phyloP scores from a whole-genome alignment of 2,329 filamentous ascomycete genomes.

The Microsporum audouinii region DNA sequence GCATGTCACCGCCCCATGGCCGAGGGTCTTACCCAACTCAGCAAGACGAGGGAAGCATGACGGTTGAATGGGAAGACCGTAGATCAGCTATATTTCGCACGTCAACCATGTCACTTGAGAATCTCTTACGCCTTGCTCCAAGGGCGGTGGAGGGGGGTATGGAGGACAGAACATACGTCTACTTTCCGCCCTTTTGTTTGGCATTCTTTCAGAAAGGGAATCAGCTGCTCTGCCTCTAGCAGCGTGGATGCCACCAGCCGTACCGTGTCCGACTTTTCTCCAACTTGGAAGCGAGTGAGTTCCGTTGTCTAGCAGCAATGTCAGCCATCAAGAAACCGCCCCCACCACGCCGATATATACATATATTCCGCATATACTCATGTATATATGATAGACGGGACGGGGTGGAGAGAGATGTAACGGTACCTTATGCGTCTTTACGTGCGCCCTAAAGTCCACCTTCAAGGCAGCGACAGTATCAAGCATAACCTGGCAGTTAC shows the following conservation, averaged over 20 bases:
- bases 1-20: conserved; percentile 46
- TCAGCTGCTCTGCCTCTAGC: conserved; percentile 55
- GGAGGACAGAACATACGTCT: conserved; percentile 34
- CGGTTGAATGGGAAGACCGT: conserved; percentile 57
- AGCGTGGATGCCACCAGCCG: conserved; percentile 62
- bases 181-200: conserved; percentile 44
- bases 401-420: neutral
- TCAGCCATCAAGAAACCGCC: neutral
- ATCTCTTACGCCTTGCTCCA: neutral
- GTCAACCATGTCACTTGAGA: neutral
- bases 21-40: conserved; percentile 44
- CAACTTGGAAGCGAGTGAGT: conserved; percentile 56
- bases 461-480: conserved; percentile 48
- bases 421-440: conserved; percentile 62
- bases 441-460: conserved; percentile 60
- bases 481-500: conserved; percentile 62
- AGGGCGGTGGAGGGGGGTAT: neutral
- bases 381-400: neutral
- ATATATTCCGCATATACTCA: neutral
- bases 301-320: conserved; percentile 42
- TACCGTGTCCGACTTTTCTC: conserved; percentile 39
- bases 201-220: conserved; percentile 50
- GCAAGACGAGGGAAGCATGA: conserved; percentile 52
- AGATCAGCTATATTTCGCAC: conserved; percentile 40
- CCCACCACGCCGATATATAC: neutral